phyloP scores from a whole-genome alignment of 2,329 filamentous ascomycete genomes.

The Fusarium abutilonis region DNA sequence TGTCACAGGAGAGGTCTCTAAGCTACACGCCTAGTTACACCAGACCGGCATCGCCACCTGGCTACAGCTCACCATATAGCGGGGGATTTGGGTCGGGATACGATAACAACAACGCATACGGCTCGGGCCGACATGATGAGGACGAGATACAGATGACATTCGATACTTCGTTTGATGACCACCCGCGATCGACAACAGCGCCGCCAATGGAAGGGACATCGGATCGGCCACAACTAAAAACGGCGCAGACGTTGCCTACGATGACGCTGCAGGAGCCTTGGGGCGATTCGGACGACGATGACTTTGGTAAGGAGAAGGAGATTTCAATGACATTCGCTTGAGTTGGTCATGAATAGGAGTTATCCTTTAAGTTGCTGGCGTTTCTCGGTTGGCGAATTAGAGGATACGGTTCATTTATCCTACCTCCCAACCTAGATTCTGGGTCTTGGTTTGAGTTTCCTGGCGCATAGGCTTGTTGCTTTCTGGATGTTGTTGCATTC shows the following conservation, averaged over 20 bases:
- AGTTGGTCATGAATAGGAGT: constrained; percentile 11
- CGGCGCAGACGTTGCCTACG: constrained; percentile 61
- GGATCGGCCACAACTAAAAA: constrained; percentile 46
- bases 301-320: constrained; percentile 77
- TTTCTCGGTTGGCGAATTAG: constrained; percentile 19
- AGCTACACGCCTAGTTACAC: constrained; percentile 40
- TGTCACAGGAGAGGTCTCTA: constrained; percentile 38
- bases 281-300: constrained; percentile 73
- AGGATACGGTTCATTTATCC: neutral
- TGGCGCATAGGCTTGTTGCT: constrained; percentile 19
- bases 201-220: constrained; percentile 48
- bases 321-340: constrained; percentile 85
- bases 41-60: constrained; percentile 26
- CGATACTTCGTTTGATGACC: constrained; percentile 67
- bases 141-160: constrained; percentile 76
- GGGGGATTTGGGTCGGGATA: constrained; percentile 32
- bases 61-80: constrained; percentile 38
- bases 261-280: constrained; percentile 70
- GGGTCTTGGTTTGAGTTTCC: neutral
- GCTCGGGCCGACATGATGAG: constrained; percentile 49
- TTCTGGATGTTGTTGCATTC: constrained; percentile 36
- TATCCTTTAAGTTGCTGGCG: constrained; percentile 20
- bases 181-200: constrained; percentile 32
- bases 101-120: constrained; percentile 36
- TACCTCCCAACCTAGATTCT: neutral